Evolutionary conservation across 306 rosid species (phyloP).

Genomic region (Medicago truncatula): MtrunA17r5.0-ANR NC_053043.1:38609501-38610000

Average conservation of each 20-base stretch:
- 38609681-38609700: conserved; percentile 36
- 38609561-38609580: conserved; percentile 12
- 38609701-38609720: conserved; percentile 29
- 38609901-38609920: too few relatives aligned
- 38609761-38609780: conserved; percentile 59
- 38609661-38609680: conserved; percentile 51
- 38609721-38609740: conserved; percentile 58
- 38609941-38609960: conserved; percentile 38
- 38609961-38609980: background rate
- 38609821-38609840: conserved; percentile 40
- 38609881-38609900: too few relatives aligned
- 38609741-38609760: conserved; percentile 62
- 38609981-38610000: too few relatives aligned
- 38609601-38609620: conserved; percentile 26
- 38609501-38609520: conserved; percentile 25
- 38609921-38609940: too few relatives aligned
- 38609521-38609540: conserved; percentile 3
- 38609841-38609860: conserved; percentile 41
- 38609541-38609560: conserved; percentile 13
- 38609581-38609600: conserved; percentile 31
- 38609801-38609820: conserved; percentile 19
- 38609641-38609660: conserved; percentile 52
- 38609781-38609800: conserved; percentile 46
- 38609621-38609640: conserved; percentile 36
- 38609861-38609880: too few relatives aligned